These are phyloP conservation scores for Pleurotus platypus DNA, from an alignment of 768 basidiomycete genomes.

Conservation along the genomic window DNA sequence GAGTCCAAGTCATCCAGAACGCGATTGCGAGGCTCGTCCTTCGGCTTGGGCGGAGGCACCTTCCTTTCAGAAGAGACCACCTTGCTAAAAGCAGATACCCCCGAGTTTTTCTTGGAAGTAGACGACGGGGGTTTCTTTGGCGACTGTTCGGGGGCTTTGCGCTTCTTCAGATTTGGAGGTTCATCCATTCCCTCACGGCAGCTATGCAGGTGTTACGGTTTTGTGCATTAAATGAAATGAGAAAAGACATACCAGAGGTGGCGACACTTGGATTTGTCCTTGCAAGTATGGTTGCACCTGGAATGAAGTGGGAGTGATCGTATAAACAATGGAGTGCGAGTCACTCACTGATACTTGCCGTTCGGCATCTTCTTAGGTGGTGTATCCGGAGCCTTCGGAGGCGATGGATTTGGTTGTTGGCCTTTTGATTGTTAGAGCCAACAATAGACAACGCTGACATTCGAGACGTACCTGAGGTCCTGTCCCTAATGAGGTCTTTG, in stretches of 20 bases:
- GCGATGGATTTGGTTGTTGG: constrained; percentile 3
- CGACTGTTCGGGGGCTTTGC: constrained; percentile 11
- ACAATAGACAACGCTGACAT: too few species aligned
- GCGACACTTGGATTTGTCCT: constrained; percentile 69
- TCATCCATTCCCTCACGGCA: constrained; percentile 68
- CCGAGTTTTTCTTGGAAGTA: neutral
- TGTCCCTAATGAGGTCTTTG: constrained; percentile 31
- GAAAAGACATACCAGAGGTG: constrained; percentile 61
- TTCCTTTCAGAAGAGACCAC: neutral
- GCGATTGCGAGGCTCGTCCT: constrained; percentile 21
- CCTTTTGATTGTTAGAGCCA: neutral
- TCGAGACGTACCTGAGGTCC: neutral
- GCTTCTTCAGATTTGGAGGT: constrained; percentile 31
- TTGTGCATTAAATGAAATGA: constrained; percentile 2
- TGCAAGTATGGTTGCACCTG: constrained; percentile 81
- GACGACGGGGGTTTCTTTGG: neutral
- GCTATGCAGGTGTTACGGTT: constrained; percentile 33
- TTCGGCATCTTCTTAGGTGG: constrained; percentile 44
- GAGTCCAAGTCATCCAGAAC: constrained; percentile 37
- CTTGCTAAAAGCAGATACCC: neutral
- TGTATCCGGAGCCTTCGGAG: neutral
- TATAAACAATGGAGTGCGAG: neutral
- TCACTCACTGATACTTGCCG: constrained; percentile 60
- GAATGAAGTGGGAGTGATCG: neutral
- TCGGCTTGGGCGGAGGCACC: constrained; percentile 14